Conservation (phyloP, 169 alveolate species). For the Eimeria tenella region DNA sequence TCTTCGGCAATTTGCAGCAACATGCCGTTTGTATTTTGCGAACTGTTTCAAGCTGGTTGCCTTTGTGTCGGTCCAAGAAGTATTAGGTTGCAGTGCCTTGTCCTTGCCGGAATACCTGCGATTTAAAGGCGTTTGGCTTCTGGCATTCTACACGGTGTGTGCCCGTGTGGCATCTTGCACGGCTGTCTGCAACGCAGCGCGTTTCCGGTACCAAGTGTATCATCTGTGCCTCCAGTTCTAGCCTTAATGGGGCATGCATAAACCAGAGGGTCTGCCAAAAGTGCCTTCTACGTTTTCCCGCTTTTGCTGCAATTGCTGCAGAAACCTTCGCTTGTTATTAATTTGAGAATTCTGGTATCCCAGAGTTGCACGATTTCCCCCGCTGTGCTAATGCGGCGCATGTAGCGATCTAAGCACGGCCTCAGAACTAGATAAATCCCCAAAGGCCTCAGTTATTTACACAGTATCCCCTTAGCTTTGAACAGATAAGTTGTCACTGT, state of each 20-base stretch:
- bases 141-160: neutral
- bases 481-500: neutral
- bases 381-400: neutral
- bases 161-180: neutral
- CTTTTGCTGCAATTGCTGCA: neutral
- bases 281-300: constrained; percentile 1
- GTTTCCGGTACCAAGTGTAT: neutral
- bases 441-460: neutral
- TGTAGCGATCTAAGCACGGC: no score
- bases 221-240: neutral
- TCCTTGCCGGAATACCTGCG: neutral
- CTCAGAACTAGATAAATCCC: neutral
- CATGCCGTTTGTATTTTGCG: neutral
- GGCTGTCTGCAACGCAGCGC: neutral
- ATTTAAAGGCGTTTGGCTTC: neutral
- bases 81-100: neutral
- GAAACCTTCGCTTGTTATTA: neutral
- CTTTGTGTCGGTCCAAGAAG: neutral
- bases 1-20: constrained; percentile 9
- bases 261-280: constrained; percentile 7
- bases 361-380: neutral
- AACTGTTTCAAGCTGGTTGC: neutral
- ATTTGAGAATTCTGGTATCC: no score
- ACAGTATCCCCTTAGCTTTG: neutral
- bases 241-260: neutral